phyloP scores from a whole-genome alignment of 805 yeast genomes.

The Hanseniaspora occidentalis region DNA sequence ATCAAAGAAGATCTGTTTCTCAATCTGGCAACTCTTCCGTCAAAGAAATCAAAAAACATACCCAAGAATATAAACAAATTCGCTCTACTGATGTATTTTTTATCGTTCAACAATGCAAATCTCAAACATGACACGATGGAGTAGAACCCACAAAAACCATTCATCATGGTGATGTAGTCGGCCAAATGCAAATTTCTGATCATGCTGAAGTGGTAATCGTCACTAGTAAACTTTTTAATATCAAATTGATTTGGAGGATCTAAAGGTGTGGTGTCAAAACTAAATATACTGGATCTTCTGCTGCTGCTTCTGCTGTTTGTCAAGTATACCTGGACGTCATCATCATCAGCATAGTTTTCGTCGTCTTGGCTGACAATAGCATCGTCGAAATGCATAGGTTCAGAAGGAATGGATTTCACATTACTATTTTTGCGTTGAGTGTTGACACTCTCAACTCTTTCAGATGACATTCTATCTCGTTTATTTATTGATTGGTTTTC shows the following conservation, averaged over 20 bases:
- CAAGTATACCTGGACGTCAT: too few relatives aligned
- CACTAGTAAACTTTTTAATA: conserved; percentile 68
- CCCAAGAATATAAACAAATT: conserved; percentile 85
- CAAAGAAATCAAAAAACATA: conserved; percentile 89
- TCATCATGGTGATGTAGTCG: conserved; percentile 86
- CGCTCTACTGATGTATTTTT: conserved; percentile 73
- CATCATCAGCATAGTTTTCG: background rate
- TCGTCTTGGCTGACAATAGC: conserved; percentile 1
- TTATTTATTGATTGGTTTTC: too few relatives aligned
- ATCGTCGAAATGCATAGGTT: background rate
- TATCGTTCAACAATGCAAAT: conserved; percentile 56
- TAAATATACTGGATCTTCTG: conserved; percentile 43
- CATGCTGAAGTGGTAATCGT: conserved; percentile 76
- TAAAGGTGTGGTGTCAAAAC: conserved; percentile 39
- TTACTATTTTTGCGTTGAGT: background rate
- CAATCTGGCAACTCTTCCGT: conserved; percentile 93
- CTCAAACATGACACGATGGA: conserved; percentile 78
- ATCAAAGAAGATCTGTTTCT: conserved; percentile 82
- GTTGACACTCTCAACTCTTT: background rate
- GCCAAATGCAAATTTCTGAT: conserved; percentile 86
- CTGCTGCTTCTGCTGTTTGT: conserved; percentile 31
- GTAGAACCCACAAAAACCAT: conserved; percentile 89
- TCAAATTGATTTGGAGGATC: conserved; percentile 73
- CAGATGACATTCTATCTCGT: too few relatives aligned
- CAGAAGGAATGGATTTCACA: background rate